Evolutionary conservation across 257 asterid species (phyloP), one percentile per base, ranked within the genome.

Genomic region (Striga asiatica): DNA sequence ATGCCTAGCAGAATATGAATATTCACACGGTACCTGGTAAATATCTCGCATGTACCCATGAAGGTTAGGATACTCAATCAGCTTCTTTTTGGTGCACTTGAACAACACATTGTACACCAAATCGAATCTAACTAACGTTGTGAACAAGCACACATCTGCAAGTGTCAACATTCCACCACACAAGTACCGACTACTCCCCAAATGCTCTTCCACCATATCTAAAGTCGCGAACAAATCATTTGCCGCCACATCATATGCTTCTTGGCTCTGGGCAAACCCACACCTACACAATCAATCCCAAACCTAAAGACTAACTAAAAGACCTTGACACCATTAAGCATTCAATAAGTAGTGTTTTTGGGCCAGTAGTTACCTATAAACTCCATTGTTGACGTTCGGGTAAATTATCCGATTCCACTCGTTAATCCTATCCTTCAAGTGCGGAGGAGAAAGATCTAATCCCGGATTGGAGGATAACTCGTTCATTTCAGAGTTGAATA

Each of bases 181-280:
- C 68, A 92, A 61, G 69, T 77, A 88, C 73, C 95, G 78, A 0
- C 34, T 48, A 0, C 68, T 54, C 37, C 77, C 73, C 68, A 91
- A 74, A 64, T 92, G 94, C 65, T 81, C 82, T 55, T 92, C 91
- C 28, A 84, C 61, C 82, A 41, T 69, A 34, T 84, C 95, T 52
- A 88, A 53, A 8, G 93, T 66, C 9, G 56, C 28, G 29, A 92
- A 92, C 79, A 92, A 31, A 54, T 78, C 89, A 0, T 63, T 74
- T 8, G 75, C 94, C 0, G 97, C 89, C 0, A 3, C 46, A 22
- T 92, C 83, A 41, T 92, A 92, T 0, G 97, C 97, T 63, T 77
- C 95, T 60, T 92, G 98, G 64, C 86, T 88, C 67, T 92, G 94
- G 2, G 98, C 98, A 66, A 92, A 92, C 46, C 98, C 98, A 43